Evolutionary conservation across 345 rosid species (phyloP).

Genomic region (Brassica napus): Da-Ae NC_063447.1:4789501-4790000

Average conservation of each 20-base stretch:
- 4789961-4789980: constrained; percentile 9
- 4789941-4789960: constrained; percentile 21
- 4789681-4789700: neutral
- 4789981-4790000: constrained; percentile 27
- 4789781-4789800: neutral
- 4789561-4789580: neutral
- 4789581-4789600: neutral
- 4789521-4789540: neutral
- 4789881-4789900: too few species aligned
- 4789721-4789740: neutral
- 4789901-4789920: too few species aligned
- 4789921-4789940: too few species aligned
- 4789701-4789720: neutral
- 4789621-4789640: neutral
- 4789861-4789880: too few species aligned
- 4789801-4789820: constrained; percentile 15
- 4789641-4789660: constrained; percentile 10
- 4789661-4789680: neutral
- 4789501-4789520: neutral
- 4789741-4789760: neutral
- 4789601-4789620: neutral
- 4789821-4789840: constrained; percentile 8
- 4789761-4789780: neutral
- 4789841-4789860: too few species aligned
- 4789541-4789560: neutral